Base-by-base conservation (phyloP, 257 asterid genomes). In the Linderniella brevidens region DNA sequence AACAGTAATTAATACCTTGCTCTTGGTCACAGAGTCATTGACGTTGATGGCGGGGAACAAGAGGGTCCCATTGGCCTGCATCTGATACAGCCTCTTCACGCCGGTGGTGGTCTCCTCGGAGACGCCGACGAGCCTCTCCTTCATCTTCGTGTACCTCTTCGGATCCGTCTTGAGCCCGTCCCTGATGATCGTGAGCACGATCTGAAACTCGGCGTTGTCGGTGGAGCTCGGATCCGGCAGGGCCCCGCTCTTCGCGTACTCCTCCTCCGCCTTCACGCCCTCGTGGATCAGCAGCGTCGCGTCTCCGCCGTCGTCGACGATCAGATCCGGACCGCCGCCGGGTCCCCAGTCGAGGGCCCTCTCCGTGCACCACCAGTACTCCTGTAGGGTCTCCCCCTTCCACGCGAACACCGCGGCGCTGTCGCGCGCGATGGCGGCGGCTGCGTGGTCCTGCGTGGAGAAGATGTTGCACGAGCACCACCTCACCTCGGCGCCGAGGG, bases 331-430 rank as follows among this genome's bases (percentile, higher is more conserved):
- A 0, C 73, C 73, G 4, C 73, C 73, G 25, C 51, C 73, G 3
- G 73, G 69, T 0, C 73, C 73, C 73, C 73, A 67, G 0, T 67
- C 73, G 13, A 67, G 68, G n/a, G 73, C 64, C 20, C 73, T 41
- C 61, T 67, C 73, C 3, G 73, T 67, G 48, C 73, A 67, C 73
- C 73, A 67, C 73, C 73, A 67, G 62, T 67, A 67, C 73, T 67
- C 68, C 54, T 58, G 68, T 46, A 65, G 41, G 1, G 71, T 65
- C 56, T 65, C 71, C 0, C 70, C 70, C 32, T 25, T 25, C 32
- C 32, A 25, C 32, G 32, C 32, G 32, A 25, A 25, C 32, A 25
- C 32, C 32, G 32, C 32, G 4, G 32, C 32, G 32, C 32, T 25
- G 32, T 25, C 32, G 32, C 32, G 32, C 4, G 32, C 32, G 32